These are phyloP conservation scores for Leccinum uliginosum DNA, from an alignment of 768 basidiomycete genomes.

Conservation along the genomic window DNA sequence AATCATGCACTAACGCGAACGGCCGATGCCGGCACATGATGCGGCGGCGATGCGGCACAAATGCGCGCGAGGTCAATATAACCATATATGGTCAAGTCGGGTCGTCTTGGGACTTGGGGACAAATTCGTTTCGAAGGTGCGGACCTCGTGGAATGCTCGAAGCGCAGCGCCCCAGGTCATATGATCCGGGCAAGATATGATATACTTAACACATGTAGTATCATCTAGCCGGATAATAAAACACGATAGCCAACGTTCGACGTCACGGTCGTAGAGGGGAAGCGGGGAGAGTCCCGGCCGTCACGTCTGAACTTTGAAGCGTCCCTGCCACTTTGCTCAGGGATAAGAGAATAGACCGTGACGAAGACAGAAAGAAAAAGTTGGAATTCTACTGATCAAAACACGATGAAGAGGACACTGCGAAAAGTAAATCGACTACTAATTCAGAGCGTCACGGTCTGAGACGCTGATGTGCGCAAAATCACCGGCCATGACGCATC, in stretches of 20 bases:
- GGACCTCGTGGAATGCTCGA: conserved; percentile 29
- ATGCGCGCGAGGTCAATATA: conserved; percentile 14
- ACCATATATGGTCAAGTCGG: conserved; percentile 17
- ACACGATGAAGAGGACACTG: not conserved
- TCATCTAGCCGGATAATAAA: conserved; percentile 27
- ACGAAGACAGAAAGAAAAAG: not conserved
- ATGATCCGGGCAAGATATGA: not conserved
- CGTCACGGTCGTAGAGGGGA: not conserved
- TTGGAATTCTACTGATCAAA: not conserved
- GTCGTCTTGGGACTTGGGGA: too few species aligned
- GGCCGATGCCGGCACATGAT: not conserved
- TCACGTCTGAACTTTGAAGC: not conserved
- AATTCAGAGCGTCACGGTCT: too few species aligned
- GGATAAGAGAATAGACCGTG: not conserved
- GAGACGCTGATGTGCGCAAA: too few species aligned
- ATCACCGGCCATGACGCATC: too few species aligned
- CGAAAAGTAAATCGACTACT: not conserved
- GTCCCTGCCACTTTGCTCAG: conserved; percentile 5
- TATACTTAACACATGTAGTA: too few species aligned
- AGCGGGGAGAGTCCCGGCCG: too few species aligned
- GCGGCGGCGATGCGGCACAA: not conserved
- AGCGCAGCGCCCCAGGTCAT: conserved; percentile 7
- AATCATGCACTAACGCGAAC: not conserved
- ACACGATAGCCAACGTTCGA: not conserved
- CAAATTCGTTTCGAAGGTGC: not conserved